Evolutionary conservation across 805 yeast genomes (phyloP), one percentile per base, ranked within the genome.

Genomic region (Ogataea zsoltii): DNA sequence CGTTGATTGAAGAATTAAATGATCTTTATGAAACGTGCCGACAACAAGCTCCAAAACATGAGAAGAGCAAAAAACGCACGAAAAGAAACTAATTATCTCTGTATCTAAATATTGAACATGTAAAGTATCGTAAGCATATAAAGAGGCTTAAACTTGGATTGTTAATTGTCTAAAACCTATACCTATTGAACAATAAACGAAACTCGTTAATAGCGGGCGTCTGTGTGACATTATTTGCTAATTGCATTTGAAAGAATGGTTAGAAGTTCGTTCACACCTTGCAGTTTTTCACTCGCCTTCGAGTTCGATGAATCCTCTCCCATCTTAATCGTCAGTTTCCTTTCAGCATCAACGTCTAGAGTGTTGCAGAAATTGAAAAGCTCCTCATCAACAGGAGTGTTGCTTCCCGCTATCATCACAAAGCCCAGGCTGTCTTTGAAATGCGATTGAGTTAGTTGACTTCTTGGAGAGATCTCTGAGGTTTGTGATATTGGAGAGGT

Each of bases 191-290:
- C n/a, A n/a, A n/a, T n/a, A n/a, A n/a, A n/a, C n/a, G n/a, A n/a
- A n/a, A n/a, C n/a, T n/a, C n/a, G n/a, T n/a, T n/a, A n/a, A n/a
- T n/a, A n/a, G n/a, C n/a, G n/a, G n/a, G n/a, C n/a, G n/a, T n/a
- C n/a, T n/a, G n/a, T n/a, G n/a, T n/a, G n/a, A n/a, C 26, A 15
- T 23, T 25, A 23, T 13, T 19, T 41, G 19, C 47, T n/a, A 11
- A 37, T 50, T 4, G 50, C 58, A 41, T 42, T 53, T 1, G 63
- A 52, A 25, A 85, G 66, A 29, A 85, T 67, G 15, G 74, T 70
- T 55, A 85, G 74, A 37, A 87, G 67, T 55, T 85, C 88, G 57
- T 85, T 86, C 50, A 82, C 75, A 55, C 94, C 94, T 48, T 75
- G 74, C 19, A 84, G 79, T 37, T 80, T 80, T 45, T 76, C 83